Percentiles rank a stretch among this genome's conserved stretches.
Conservation (phyloP, 345 rosid genomes). For the Cardamine resedifolia region DNA sequence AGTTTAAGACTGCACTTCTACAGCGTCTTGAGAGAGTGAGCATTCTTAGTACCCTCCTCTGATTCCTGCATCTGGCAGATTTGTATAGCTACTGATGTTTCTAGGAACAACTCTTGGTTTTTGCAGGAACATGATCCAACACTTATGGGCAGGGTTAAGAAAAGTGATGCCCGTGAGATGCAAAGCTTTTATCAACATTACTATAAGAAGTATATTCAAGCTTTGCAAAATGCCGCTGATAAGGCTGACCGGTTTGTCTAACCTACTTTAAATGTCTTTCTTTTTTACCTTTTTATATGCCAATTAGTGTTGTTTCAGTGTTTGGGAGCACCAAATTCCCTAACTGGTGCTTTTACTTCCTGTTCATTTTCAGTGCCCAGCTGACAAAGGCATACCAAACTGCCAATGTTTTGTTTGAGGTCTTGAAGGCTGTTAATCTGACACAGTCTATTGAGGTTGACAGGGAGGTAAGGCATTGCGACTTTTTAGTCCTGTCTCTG, state of each 20-base stretch:
- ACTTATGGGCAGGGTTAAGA: constrained; percentile 65
- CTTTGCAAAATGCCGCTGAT: constrained; percentile 87
- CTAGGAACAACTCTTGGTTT: background rate
- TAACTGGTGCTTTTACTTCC: constrained; percentile 3
- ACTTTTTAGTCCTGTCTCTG: constrained; percentile 1
- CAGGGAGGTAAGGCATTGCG: constrained; percentile 63
- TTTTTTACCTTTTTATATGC: background rate
- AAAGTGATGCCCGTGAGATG: constrained; percentile 94
- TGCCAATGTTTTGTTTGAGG: constrained; percentile 99
- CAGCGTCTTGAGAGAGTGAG: constrained; percentile 97
- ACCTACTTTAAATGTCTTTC: background rate
- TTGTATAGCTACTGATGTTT: constrained; percentile 5
- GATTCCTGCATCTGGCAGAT: constrained; percentile 2
- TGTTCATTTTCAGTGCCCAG: constrained; percentile 70
- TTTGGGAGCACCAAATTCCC: background rate
- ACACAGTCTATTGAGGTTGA: constrained; percentile 97
- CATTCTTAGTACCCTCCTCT: background rate
- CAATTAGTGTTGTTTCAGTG: background rate
- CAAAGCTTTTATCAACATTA: constrained; percentile 88
- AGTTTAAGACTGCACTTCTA: constrained; percentile 96
- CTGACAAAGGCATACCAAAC: constrained; percentile 99
- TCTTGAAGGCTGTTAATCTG: constrained; percentile 90
- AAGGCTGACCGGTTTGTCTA: constrained; percentile 86
- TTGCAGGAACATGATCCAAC: constrained; percentile 85
- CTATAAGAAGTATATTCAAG: constrained; percentile 81